Evolutionary conservation across 495 filamentous ascomycete species (phyloP).

Genomic region (Entonaema liquescens): DNA sequence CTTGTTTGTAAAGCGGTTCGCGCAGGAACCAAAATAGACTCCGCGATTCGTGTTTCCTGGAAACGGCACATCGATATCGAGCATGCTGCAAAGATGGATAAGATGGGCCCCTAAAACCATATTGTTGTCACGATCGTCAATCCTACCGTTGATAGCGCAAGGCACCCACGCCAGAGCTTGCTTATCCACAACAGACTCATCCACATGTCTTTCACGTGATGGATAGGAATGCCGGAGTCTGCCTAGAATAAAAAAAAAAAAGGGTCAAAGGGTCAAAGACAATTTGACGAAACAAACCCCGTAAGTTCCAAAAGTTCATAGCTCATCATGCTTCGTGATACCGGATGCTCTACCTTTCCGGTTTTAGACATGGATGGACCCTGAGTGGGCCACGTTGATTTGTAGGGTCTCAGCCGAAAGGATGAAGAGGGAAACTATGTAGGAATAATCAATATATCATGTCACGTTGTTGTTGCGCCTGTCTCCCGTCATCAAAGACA

Average conservation of each 20-base stretch:
- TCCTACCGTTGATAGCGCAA: constrained; percentile 8
- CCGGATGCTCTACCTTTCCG: constrained; percentile 24
- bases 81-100: neutral
- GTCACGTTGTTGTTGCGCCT: constrained; percentile 26
- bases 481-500: constrained; percentile 35
- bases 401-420: constrained; percentile 16
- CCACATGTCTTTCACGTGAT: constrained; percentile 31
- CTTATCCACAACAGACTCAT: constrained; percentile 4
- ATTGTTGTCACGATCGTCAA: constrained; percentile 4
- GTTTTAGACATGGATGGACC: constrained; percentile 29
- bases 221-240: constrained; percentile 1
- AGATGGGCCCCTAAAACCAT: neutral
- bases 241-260: constrained; percentile 7
- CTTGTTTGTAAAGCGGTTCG: constrained; percentile 1
- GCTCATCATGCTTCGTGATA: neutral
- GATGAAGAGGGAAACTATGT: neutral
- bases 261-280: neutral
- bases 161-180: constrained; percentile 8
- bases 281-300: constrained; percentile 10
- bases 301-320: neutral
- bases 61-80: neutral
- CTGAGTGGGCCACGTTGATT: constrained; percentile 35
- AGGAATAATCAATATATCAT: constrained; percentile 2
- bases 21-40: constrained; percentile 17
- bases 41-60: constrained; percentile 10